Conservation (phyloP, 129 eudicot species). For the Deinandra increscens region DNA sequence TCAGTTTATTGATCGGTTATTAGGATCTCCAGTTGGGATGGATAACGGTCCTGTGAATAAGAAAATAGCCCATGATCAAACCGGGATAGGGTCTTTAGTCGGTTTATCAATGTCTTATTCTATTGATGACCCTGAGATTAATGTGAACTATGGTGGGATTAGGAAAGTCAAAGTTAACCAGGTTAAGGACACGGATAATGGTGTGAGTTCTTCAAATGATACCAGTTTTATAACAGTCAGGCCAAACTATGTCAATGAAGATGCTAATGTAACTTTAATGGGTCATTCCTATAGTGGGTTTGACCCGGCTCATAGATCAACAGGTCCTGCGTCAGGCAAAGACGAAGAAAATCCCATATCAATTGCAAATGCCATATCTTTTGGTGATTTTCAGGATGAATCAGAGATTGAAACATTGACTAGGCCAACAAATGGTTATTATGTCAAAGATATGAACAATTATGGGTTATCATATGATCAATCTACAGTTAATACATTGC, state of each 20-base stretch:
- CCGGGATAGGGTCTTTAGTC: slow-evolving; percentile 40
- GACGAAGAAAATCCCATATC: slow-evolving; percentile 43
- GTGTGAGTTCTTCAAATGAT: slow-evolving; percentile 31
- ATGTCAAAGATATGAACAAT: slow-evolving; percentile 27
- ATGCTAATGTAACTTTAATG: slow-evolving; percentile 44
- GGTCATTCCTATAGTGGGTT: slow-evolving; percentile 46
- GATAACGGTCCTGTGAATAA: slow-evolving; percentile 36
- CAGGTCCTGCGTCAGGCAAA: slow-evolving; percentile 35
- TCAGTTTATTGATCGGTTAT: slow-evolving; percentile 66
- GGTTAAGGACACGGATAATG: slow-evolving; percentile 57
- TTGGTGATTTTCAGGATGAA: slow-evolving; percentile 61
- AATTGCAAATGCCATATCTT: slow-evolving; percentile 46
- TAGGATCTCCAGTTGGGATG: slow-evolving; percentile 41
- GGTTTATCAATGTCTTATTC: slow-evolving; percentile 60
- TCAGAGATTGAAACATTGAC: slow-evolving; percentile 45
- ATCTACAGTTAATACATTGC: slow-evolving; percentile 45
- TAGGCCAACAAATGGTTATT: slow-evolving; percentile 48
- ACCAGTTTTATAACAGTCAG: slow-evolving; percentile 46
- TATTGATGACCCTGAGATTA: slow-evolving; percentile 50
- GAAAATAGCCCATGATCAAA: slow-evolving; percentile 34
- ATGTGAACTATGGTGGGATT: slow-evolving; percentile 56
- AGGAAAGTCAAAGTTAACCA: slow-evolving; percentile 72
- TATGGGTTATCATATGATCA: slow-evolving; percentile 50
- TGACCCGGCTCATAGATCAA: slow-evolving; percentile 38
- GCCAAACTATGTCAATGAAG: slow-evolving; percentile 46